A percentile compares a stretch with the other conserved stretches of the same genome.
These are phyloP conservation scores for Psilocybe sp. DNA, from an alignment of 768 basidiomycete genomes.

Conservation along the genomic window DNA sequence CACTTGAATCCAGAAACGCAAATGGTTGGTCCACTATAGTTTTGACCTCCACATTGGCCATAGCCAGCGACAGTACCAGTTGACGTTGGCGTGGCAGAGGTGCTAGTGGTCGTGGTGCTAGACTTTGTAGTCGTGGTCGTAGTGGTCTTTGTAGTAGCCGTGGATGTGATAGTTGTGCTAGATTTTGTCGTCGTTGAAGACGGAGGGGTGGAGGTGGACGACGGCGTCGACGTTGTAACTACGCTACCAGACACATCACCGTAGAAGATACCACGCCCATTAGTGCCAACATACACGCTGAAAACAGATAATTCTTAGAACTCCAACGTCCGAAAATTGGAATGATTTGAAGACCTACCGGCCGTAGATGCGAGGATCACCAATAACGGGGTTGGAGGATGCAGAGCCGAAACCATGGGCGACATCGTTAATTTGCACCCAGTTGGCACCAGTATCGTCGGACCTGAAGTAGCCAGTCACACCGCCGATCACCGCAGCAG, in stretches of 20 bases:
- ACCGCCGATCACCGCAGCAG: slow-evolving; percentile 48
- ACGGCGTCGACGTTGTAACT: slow-evolving; percentile 11
- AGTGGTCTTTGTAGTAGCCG: slow-evolving; percentile 19
- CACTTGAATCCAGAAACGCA: slow-evolving; percentile 38
- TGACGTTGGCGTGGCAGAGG: slow-evolving; percentile 25
- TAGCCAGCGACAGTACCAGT: slow-evolving; percentile 29
- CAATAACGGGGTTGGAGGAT: slow-evolving; percentile 43
- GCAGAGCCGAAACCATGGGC: slow-evolving; percentile 56
- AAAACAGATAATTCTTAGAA: background rate
- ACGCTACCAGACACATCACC: slow-evolving; percentile 34
- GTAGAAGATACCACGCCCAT: slow-evolving; percentile 57
- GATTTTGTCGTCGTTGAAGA: slow-evolving; percentile 18
- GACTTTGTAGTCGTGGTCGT: slow-evolving; percentile 18
- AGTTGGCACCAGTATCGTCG: slow-evolving; percentile 52
- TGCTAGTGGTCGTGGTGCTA: slow-evolving; percentile 17
- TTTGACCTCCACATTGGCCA: slow-evolving; percentile 42
- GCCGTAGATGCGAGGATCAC: slow-evolving; percentile 52
- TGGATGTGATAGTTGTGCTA: slow-evolving; percentile 16
- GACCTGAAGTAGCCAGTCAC: slow-evolving; percentile 51
- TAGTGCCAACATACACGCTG: slow-evolving; percentile 61
- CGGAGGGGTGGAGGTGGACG: slow-evolving; percentile 23
- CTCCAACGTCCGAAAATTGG: background rate
- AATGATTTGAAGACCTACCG: slow-evolving; percentile 32
- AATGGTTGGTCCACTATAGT: slow-evolving; percentile 42
- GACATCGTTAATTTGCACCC: slow-evolving; percentile 59